Percentiles rank a stretch among this genome's conserved stretches.
Conservation (phyloP, 2,329 filamentous ascomycete species). For the Aspergillus unguis region DNA sequence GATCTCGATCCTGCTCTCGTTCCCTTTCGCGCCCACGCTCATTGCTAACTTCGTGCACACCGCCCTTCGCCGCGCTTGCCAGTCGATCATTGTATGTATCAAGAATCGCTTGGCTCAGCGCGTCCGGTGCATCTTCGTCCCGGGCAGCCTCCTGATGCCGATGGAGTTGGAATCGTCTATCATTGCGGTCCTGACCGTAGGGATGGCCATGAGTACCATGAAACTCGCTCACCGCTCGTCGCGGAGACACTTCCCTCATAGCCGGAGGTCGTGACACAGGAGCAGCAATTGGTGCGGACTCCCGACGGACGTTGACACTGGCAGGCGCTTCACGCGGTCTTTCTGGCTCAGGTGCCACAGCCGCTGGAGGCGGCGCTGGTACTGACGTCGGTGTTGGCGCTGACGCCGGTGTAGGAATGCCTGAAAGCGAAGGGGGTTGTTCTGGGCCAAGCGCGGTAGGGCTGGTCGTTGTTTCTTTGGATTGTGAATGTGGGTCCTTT, state of each 20-base stretch:
- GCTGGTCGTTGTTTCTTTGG: slow-evolving; percentile 14
- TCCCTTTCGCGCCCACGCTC: slow-evolving; percentile 16
- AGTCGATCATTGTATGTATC: slow-evolving; percentile 39
- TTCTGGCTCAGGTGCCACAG: slow-evolving; percentile 10
- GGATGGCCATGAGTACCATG: slow-evolving; percentile 19
- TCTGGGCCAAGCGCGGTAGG: slow-evolving; percentile 6
- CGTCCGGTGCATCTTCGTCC: slow-evolving; percentile 38
- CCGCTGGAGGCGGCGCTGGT: slow-evolving; percentile 3
- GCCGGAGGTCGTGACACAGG: slow-evolving; percentile 23
- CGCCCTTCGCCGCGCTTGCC: slow-evolving; percentile 32
- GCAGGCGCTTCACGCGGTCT: slow-evolving; percentile 1
- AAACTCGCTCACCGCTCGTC: slow-evolving; percentile 39
- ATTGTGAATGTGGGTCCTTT: slow-evolving; percentile 14
- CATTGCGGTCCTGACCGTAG: slow-evolving; percentile 6
- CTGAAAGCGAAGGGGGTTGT: slow-evolving; percentile 7
- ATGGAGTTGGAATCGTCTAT: slow-evolving; percentile 18
- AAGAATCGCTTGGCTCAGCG: slow-evolving; percentile 42
- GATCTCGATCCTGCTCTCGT: slow-evolving; percentile 27
- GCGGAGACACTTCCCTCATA: slow-evolving; percentile 28
- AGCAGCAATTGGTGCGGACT: slow-evolving; percentile 22
- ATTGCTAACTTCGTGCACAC: slow-evolving; percentile 22
- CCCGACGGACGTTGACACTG: slow-evolving; percentile 17
- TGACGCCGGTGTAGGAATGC: slow-evolving; percentile 11
- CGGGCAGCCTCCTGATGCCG: slow-evolving; percentile 14
- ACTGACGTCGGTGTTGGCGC: neutral